These are phyloP conservation scores for Penicillium sp. DNA, from an alignment of 2,329 filamentous ascomycete genomes.

Conservation along the genomic window DNA sequence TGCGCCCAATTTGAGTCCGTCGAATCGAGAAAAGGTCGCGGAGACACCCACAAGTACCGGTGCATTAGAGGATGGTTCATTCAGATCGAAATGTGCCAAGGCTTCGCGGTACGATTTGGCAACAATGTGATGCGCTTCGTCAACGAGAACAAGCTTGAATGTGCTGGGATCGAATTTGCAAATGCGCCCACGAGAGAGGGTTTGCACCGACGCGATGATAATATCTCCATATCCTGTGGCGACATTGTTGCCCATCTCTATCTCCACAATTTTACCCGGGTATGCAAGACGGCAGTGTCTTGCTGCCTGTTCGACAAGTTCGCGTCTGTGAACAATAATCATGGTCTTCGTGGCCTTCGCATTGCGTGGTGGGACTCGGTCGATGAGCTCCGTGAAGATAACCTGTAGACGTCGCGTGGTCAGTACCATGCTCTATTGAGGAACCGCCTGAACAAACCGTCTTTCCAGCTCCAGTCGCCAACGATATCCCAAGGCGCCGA, in stretches of 20 bases:
- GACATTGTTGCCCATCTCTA: slow-evolving; percentile 81
- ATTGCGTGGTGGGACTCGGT: slow-evolving; percentile 61
- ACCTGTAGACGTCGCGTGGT: slow-evolving; percentile 54
- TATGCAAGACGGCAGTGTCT: slow-evolving; percentile 79
- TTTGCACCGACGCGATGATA: slow-evolving; percentile 85
- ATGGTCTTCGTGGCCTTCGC: slow-evolving; percentile 69
- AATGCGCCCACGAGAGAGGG: slow-evolving; percentile 75
- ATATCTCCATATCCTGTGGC: slow-evolving; percentile 84
- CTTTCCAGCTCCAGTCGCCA: slow-evolving; percentile 86
- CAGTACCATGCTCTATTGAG: slow-evolving; percentile 1
- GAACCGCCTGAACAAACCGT: slow-evolving; percentile 56
- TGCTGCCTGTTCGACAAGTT: slow-evolving; percentile 91
- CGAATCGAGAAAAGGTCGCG: slow-evolving; percentile 74
- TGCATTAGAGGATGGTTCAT: slow-evolving; percentile 47
- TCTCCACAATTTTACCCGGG: slow-evolving; percentile 74
- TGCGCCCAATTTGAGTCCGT: slow-evolving; percentile 75
- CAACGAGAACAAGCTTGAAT: slow-evolving; percentile 90
- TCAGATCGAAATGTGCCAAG: slow-evolving; percentile 74
- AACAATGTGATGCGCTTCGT: slow-evolving; percentile 96
- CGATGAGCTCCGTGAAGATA: slow-evolving; percentile 93
- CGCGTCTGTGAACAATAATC: slow-evolving; percentile 86
- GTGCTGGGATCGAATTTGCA: slow-evolving; percentile 71
- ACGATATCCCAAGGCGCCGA: slow-evolving; percentile 75
- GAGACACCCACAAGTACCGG: slow-evolving; percentile 85
- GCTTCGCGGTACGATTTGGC: slow-evolving; percentile 72